Base-by-base conservation (phyloP, 345 rosid genomes). In the Gossypium mustelinum region DNA sequence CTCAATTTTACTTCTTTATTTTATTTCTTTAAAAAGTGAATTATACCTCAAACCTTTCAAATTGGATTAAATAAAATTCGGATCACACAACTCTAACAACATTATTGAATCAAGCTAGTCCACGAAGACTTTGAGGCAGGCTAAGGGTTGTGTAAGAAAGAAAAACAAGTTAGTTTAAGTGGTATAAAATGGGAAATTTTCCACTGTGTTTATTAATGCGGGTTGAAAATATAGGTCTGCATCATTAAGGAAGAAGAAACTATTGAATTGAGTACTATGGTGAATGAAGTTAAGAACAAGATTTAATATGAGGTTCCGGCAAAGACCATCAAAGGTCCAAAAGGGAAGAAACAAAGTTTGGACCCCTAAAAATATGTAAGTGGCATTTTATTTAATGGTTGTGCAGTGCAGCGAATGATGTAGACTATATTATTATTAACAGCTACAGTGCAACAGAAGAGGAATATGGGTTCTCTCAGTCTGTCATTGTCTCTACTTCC, bases 381-480 rank as follows among this genome's bases (percentile, higher is more conserved):
- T 47, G 54, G 55, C 10, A 14, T 9, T 2, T 22, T 45, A 12
- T 45, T 67, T 45, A 5, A 2, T 44, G 14, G 5, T 54, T 47
- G 52, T 7, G 68, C n/a, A 27, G 43, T 14, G 41, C 41, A 25
- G 18, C 0, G 39, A 34, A 62, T 62, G n/a, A 27, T 44, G 27
- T 68, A 45, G 34, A 67, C 58, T 54, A n/a, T 54, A n/a, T 17
- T 17, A 67, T 6, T 17, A 67, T 68, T 48, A 48, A 48, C 57
- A 48, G 43, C 72, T 48, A 68, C 39, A 24, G 20, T 68, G 17
- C 57, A 48, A 68, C 59, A 68, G 16, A 69, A 51, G 52, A 4
- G 73, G 73, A 69, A 69, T 51, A 13, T 50, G 59, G 59, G 10
- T 69, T 69, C 45, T 9, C 16, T 52, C 73, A 69, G 73, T 27